phyloP scores from a whole-genome alignment of 768 basidiomycete genomes.

The Psilocybe tampanensis region DNA sequence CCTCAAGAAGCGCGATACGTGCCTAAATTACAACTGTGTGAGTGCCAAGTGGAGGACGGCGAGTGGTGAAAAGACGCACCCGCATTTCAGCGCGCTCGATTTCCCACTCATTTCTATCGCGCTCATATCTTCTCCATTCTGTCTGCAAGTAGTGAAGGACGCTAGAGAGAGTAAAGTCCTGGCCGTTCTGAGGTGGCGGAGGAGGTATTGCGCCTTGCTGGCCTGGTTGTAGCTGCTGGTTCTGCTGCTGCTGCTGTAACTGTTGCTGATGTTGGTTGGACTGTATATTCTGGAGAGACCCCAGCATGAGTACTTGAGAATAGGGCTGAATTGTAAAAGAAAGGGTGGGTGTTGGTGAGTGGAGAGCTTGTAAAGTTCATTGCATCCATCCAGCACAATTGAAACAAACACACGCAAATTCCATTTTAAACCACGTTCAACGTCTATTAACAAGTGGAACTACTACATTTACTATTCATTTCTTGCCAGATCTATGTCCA shows the following conservation, averaged over 20 bases:
- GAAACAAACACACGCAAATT: slow-evolving; percentile 45
- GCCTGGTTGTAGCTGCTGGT: slow-evolving; percentile 50
- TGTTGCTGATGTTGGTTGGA: slow-evolving; percentile 63
- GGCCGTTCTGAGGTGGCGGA: slow-evolving; percentile 82
- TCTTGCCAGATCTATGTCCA: slow-evolving; percentile 66
- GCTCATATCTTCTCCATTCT: slow-evolving; percentile 97
- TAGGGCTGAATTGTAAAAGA: slow-evolving; percentile 8
- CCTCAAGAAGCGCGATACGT: slow-evolving; percentile 95
- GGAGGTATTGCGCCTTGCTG: slow-evolving; percentile 62
- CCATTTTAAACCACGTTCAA: slow-evolving; percentile 19
- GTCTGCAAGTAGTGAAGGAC: slow-evolving; percentile 98
- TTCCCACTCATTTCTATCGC: slow-evolving; percentile 99
- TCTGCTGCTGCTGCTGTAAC: slow-evolving; percentile 61
- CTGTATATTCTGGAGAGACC: slow-evolving; percentile 66
- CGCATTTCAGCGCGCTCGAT: slow-evolving; percentile 99
- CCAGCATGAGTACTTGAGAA: slow-evolving; percentile 59
- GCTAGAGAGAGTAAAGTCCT: slow-evolving; percentile 91
- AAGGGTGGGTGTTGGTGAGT: slow-evolving; percentile 18
- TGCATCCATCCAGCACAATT: slow-evolving; percentile 1
- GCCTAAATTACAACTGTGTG: slow-evolving; percentile 56
- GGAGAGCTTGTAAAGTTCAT: slow-evolving; percentile 15
- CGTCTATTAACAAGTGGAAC: slow-evolving; percentile 9
- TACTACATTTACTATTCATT: slow-evolving; percentile 36
- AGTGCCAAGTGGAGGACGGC: slow-evolving; percentile 25
- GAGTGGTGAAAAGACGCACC: slow-evolving; percentile 50